Conservation (phyloP, 139 green algal species). For the Diplosphaera chodatii region DNA sequence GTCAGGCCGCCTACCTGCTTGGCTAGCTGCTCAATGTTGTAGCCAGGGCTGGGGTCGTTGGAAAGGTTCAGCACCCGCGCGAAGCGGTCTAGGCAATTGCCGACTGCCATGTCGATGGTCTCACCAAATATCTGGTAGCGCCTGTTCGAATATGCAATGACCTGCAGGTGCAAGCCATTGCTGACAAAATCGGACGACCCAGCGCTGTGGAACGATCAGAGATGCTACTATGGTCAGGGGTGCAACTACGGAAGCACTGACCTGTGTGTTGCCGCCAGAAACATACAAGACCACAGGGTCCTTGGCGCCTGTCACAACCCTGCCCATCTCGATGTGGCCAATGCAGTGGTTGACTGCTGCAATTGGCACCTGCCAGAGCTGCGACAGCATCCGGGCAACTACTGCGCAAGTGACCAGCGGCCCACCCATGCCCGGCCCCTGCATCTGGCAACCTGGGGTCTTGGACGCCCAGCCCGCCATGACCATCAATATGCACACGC, state of each 20-base stretch:
- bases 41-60: slow-evolving; percentile 76
- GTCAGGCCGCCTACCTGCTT: slow-evolving; percentile 60
- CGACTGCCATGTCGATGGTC: slow-evolving; percentile 92
- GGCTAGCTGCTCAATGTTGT: slow-evolving; percentile 95
- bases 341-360: slow-evolving; percentile 88
- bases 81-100: slow-evolving; percentile 89
- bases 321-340: slow-evolving; percentile 91
- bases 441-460: neutral
- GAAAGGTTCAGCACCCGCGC: slow-evolving; percentile 66
- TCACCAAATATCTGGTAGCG: slow-evolving; percentile 91
- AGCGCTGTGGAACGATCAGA: too few relatives aligned
- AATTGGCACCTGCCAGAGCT: slow-evolving; percentile 69
- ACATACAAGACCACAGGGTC: slow-evolving; percentile 92
- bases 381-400: slow-evolving; percentile 71
- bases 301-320: slow-evolving; percentile 70
- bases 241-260: neutral
- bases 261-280: slow-evolving; percentile 85
- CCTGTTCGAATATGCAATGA: slow-evolving; percentile 80
- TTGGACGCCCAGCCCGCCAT: too few relatives aligned
- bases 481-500: neutral
- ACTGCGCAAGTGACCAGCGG: slow-evolving; percentile 72
- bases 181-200: too few relatives aligned
- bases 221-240: too few relatives aligned
- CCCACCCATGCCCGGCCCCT: slow-evolving; percentile 87
- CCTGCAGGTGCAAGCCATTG: too few relatives aligned